Evolutionary conservation across 2,329 filamentous ascomycete species (phyloP), one percentile per base, ranked within the genome.

Genomic region (Teratosphaeria pseudoeucalypti): DNA sequence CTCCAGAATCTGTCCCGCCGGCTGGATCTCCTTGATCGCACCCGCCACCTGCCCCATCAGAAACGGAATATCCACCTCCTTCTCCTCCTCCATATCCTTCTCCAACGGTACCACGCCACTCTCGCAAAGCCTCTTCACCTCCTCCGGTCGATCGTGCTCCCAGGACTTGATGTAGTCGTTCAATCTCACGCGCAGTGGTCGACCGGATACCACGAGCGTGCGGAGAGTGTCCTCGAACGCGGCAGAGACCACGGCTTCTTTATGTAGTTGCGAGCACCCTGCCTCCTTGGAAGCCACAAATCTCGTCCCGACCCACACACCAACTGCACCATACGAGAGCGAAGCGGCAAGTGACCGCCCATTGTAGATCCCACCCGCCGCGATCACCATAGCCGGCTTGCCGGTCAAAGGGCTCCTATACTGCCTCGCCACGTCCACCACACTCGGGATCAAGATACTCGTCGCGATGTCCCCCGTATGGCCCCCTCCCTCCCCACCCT

Each of bases 1-100:
- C 62, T 85, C 82, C n/a, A 97, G 85, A 76, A 97, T 96, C 64
- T 86, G 82, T 54, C 78, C 82, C 0, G 92, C 92, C 0, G 92
- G 90, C 78, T 94, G 85, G 61, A 96, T 83, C 65, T 86, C 84
- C 37, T 77, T 74, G 60, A 96, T 89, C 1, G 86, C 81, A 1
- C 88, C 92, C 0, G 90, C 89, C 9, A 96, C 92, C 77, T 96
- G 90, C 1, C 92, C 92, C 92, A 96, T 96, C 69, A 96, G 72
- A 74, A 92, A 91, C 12, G 92, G 92, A 59, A 88, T 78, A 70
- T 96, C 92, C 12, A 95, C 78, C 49, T 96, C 90, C 58, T 85
- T 86, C 1, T 87, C 88, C 58, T 90, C 81, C 56, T 95, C 89
- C 68, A 96, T 78, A 71, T 97, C 92, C 70, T 89, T 81, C 75